phyloP scores from a whole-genome alignment of 306 rosid genomes.

The Cucumis cinereus region DNA sequence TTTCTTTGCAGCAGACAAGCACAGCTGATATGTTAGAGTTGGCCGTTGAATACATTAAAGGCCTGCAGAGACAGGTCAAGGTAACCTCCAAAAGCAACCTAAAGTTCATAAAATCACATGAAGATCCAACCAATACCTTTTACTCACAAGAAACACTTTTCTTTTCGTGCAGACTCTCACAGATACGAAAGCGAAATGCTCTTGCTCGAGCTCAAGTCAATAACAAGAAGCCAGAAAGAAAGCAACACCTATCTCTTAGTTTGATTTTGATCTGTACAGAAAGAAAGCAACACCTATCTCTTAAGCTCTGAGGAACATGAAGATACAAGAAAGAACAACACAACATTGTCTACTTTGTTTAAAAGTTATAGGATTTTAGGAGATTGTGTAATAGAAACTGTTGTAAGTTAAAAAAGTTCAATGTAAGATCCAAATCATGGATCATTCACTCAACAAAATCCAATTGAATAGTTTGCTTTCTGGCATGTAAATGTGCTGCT shows the following conservation, averaged over 20 bases:
- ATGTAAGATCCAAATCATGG: slow-evolving; percentile 3
- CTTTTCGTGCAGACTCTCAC: slow-evolving; percentile 46
- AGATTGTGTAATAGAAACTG: neutral
- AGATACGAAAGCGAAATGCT: slow-evolving; percentile 50
- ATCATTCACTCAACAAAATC: slow-evolving; percentile 31
- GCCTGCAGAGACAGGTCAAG: slow-evolving; percentile 67
- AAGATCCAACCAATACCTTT: slow-evolving; percentile 2
- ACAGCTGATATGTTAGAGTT: slow-evolving; percentile 80
- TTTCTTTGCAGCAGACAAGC: slow-evolving; percentile 57
- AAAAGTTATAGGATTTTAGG: neutral
- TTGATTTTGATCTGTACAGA: slow-evolving; percentile 10
- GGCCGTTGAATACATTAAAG: slow-evolving; percentile 64
- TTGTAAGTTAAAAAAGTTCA: neutral
- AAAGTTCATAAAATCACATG: neutral
- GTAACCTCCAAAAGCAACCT: slow-evolving; percentile 6
- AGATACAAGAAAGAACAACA: neutral
- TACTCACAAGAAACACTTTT: slow-evolving; percentile 7
- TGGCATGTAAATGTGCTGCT: slow-evolving; percentile 51
- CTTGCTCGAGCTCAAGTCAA: slow-evolving; percentile 48
- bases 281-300: neutral
- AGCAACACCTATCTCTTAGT: slow-evolving; percentile 5
- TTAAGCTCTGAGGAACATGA: slow-evolving; percentile 3
- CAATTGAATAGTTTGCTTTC: slow-evolving; percentile 33
- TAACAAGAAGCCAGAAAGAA: slow-evolving; percentile 21
- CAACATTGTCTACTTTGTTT: neutral